phyloP scores from a whole-genome alignment of 164 flowering plant genomes.

The Sextonia rubra region DNA sequence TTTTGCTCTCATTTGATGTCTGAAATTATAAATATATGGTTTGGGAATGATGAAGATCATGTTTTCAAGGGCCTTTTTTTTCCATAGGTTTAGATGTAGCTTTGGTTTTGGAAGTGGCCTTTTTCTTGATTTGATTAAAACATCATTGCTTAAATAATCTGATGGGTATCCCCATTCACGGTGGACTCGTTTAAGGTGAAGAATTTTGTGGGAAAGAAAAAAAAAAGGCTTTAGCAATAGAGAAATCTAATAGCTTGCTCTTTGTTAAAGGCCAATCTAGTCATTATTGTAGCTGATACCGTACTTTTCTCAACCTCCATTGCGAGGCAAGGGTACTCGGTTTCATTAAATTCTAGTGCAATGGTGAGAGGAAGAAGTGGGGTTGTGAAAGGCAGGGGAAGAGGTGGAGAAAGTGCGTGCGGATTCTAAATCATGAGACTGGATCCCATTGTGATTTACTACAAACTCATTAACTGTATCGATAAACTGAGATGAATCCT shows the following conservation, averaged over 20 bases:
- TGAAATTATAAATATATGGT: too few relatives aligned
- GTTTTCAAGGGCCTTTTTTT: too few relatives aligned
- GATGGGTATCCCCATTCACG: too few relatives aligned
- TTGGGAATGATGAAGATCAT: too few relatives aligned
- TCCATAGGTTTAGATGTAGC: too few relatives aligned
- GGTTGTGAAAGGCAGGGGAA: background rate
- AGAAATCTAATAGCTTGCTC: background rate
- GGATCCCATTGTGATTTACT: constrained; percentile 10
- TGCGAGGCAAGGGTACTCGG: background rate
- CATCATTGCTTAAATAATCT: too few relatives aligned
- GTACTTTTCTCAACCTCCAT: background rate
- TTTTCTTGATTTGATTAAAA: too few relatives aligned
- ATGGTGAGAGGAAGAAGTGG: background rate
- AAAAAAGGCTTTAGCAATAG: too few relatives aligned
- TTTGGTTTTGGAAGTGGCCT: too few relatives aligned
- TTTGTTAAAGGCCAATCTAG: background rate
- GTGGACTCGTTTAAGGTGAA: too few relatives aligned
- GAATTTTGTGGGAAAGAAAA: too few relatives aligned
- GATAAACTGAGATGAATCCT: constrained; percentile 4
- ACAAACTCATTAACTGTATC: background rate
- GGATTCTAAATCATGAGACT: constrained; percentile 7
- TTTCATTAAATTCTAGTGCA: background rate
- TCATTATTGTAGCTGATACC: background rate
- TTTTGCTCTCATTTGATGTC: too few relatives aligned
- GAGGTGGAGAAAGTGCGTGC: background rate